These are phyloP conservation scores for Fusarium incarnatum DNA, from an alignment of 2,329 filamentous ascomycete species.

Conservation along the genomic window DNA sequence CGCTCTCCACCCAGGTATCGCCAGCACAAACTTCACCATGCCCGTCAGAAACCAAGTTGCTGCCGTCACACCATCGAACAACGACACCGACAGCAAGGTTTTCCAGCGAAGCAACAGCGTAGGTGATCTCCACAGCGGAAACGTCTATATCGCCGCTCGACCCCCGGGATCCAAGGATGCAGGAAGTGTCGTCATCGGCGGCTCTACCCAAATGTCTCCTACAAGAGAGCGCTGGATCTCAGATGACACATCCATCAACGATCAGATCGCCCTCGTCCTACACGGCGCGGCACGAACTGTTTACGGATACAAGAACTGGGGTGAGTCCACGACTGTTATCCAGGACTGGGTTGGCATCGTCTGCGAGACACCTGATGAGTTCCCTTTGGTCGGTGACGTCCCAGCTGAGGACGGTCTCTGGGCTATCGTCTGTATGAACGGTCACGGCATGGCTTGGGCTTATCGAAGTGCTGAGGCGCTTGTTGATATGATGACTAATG, in stretches of 20 bases:
- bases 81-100: background rate
- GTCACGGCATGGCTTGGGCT: constrained; percentile 28
- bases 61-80: background rate
- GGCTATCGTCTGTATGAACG: constrained; percentile 33
- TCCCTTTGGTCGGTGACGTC: constrained; percentile 18
- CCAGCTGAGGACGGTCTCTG: constrained; percentile 27
- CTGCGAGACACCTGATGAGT: constrained; percentile 20
- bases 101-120: constrained; percentile 23
- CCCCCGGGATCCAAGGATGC: constrained; percentile 11
- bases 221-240: constrained; percentile 13
- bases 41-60: constrained; percentile 26
- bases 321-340: constrained; percentile 14
- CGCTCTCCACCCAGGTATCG: constrained; percentile 16
- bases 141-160: constrained; percentile 25
- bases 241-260: constrained; percentile 16
- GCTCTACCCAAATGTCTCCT: constrained; percentile 26
- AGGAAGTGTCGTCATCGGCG: constrained; percentile 18
- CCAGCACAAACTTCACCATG: constrained; percentile 30
- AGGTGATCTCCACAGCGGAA: constrained; percentile 16
- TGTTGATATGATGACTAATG: constrained; percentile 32
- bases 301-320: constrained; percentile 22
- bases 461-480: constrained; percentile 30
- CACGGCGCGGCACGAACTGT: constrained; percentile 23
- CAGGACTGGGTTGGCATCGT: constrained; percentile 29
- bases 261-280: constrained; percentile 10